A percentile compares a stretch with the other conserved stretches of the same genome.
These are phyloP conservation scores for Parachaetomium inaequale DNA, from an alignment of 495 filamentous ascomycete genomes.

Conservation along the genomic window DNA sequence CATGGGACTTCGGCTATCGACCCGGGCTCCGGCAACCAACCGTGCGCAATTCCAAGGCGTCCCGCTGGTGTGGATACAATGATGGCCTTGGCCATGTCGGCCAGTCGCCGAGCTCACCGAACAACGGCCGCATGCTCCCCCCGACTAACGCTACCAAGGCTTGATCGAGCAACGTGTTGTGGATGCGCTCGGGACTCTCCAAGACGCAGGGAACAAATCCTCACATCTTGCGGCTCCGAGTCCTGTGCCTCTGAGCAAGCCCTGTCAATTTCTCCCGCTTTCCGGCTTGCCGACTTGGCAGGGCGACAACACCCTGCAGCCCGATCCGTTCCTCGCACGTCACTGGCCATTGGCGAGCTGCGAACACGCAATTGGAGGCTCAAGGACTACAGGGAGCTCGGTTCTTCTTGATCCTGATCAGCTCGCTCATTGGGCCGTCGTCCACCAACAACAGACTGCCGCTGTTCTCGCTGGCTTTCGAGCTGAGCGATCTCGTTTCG, in stretches of 20 bases:
- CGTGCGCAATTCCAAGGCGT: neutral
- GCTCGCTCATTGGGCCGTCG: neutral
- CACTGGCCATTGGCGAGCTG: neutral
- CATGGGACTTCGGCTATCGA: neutral
- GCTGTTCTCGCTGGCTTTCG: neutral
- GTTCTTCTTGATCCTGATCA: neutral
- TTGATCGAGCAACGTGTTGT: neutral
- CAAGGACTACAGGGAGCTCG: neutral
- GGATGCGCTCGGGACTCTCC: neutral
- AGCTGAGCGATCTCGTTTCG: neutral
- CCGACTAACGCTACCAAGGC: no score
- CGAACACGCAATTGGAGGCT: neutral
- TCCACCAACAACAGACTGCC: neutral
- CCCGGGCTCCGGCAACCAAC: neutral
- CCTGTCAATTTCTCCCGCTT: neutral
- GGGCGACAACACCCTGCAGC: neutral
- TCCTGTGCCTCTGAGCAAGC: neutral
- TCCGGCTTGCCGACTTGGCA: slow-evolving; percentile 9
- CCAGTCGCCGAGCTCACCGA: slow-evolving; percentile 9
- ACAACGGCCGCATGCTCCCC: neutral
- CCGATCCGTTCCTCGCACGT: neutral
- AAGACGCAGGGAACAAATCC: neutral
- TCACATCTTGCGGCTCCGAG: neutral
- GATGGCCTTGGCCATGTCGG: slow-evolving; percentile 10
- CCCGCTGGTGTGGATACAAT: slow-evolving; percentile 6